Conservation (phyloP, 768 basidiomycete genomes). For the Myochromella boudieri region DNA sequence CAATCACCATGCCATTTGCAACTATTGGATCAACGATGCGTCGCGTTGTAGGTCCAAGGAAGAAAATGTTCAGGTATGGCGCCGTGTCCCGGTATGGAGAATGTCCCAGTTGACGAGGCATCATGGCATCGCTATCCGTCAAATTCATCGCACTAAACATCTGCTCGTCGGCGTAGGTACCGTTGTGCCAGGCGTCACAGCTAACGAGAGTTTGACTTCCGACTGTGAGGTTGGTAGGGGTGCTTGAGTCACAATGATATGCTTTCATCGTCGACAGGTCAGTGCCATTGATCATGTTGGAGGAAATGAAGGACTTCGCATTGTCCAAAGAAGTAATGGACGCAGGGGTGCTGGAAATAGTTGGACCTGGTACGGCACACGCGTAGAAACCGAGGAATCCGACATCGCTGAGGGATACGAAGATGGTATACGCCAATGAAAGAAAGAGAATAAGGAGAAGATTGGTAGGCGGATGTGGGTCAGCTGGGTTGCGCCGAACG, state of each 20-base stretch:
- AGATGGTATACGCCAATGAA: slow-evolving; percentile 13
- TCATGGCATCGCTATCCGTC: slow-evolving; percentile 22
- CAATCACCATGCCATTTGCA: slow-evolving; percentile 14
- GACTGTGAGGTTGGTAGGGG: slow-evolving; percentile 4
- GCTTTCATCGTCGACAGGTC: slow-evolving; percentile 11
- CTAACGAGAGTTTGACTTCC: slow-evolving; percentile 9
- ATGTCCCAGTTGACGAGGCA: slow-evolving; percentile 18
- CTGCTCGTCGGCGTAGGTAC: slow-evolving; percentile 19
- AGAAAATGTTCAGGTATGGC: slow-evolving; percentile 11
- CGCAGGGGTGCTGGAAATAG: slow-evolving; percentile 14
- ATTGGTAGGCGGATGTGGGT: slow-evolving; percentile 14
- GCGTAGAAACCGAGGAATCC: slow-evolving; percentile 16
- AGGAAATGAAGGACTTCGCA: slow-evolving; percentile 8
- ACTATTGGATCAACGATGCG: slow-evolving; percentile 8
- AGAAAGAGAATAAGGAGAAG: slow-evolving; percentile 18
- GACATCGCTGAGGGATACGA: slow-evolving; percentile 16
- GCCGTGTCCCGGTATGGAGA: not conserved
- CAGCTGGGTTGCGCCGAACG: slow-evolving; percentile 10
- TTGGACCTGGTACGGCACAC: slow-evolving; percentile 15
- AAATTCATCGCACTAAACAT: slow-evolving; percentile 19
- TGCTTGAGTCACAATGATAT: slow-evolving; percentile 9
- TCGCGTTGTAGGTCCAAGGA: slow-evolving; percentile 12
- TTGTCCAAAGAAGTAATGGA: slow-evolving; percentile 12
- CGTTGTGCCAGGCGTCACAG: slow-evolving; percentile 22
- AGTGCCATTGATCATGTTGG: slow-evolving; percentile 13